These are phyloP conservation scores for Naganishia sp. DNA, from an alignment of 1,284 basidiomycete genomes.

Conservation along the genomic window DNA sequence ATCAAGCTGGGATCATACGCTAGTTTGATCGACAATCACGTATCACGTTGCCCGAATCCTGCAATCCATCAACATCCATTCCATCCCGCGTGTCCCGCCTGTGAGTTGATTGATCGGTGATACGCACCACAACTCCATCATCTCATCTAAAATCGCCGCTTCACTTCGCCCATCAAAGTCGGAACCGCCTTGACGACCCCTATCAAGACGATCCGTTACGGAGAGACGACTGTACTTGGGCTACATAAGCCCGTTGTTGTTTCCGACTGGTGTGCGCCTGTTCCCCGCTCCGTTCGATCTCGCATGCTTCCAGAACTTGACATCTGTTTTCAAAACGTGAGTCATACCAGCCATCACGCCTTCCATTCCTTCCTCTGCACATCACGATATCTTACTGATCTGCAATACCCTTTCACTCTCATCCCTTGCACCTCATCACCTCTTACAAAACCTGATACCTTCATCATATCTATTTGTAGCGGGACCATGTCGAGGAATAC, in stretches of 20 bases:
- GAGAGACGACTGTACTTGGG: not conserved
- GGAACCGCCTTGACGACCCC: not conserved
- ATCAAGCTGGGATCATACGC: too few species aligned
- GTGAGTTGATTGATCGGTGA: slow-evolving; percentile 5
- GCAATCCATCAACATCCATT: slow-evolving; percentile 1
- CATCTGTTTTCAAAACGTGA: slow-evolving; percentile 2
- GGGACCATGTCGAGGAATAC: slow-evolving; percentile 23
- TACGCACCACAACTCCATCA: not conserved
- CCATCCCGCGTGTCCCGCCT: not conserved
- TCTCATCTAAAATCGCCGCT: not conserved
- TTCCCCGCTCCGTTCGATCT: slow-evolving; percentile 14
- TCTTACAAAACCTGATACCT: too few species aligned
- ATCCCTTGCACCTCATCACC: too few species aligned
- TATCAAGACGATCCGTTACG: slow-evolving; percentile 5
- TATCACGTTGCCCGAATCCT: too few species aligned
- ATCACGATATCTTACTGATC: slow-evolving; percentile 6
- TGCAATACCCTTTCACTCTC: not conserved
- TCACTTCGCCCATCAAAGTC: slow-evolving; percentile 10
- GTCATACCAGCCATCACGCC: not conserved
- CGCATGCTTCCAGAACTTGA: slow-evolving; percentile 22
- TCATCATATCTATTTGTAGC: not conserved
- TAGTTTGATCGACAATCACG: too few species aligned
- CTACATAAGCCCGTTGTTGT: slow-evolving; percentile 23
- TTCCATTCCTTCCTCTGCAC: not conserved
- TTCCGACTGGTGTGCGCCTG: slow-evolving; percentile 6